Evolutionary conservation across 768 basidiomycete genomes (phyloP), one percentile per base, ranked within the genome.

Genomic region (Lactarius trivialis): DNA sequence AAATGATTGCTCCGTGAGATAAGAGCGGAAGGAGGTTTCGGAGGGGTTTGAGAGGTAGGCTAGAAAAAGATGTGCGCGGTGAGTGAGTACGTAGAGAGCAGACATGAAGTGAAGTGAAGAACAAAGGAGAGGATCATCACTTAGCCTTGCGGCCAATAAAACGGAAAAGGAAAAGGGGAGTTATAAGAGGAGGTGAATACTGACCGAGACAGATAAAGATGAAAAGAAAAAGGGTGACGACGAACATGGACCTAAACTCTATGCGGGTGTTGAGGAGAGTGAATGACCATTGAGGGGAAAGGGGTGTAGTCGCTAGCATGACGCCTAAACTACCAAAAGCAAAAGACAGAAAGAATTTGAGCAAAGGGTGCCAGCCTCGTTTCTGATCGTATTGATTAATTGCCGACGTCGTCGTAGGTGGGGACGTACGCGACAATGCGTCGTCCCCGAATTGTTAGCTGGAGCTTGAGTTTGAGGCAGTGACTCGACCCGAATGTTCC

Each of bases 1-100:
- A 73, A 99, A 98, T 28, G 93, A 95, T 71, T 91, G 91, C 71
- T 97, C 94, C n/a, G 95, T 98, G 68, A 98, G 86, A 76, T 92
- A 95, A 21, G 93, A 81, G 56, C 95, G 86, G 75, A 99, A 98
- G 7, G 93, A 93, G 52, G 86, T 86, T 75, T 98, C 94, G 60
- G 88, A 85, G 26, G 96, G 96, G 74, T 98, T 98, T 36, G 93
- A 92, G 72, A 95, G 83, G 78, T 93, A 93, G 53, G 95, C 96
- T 98, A 77, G 61, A 56, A 66, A 62, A 52, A 61, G 65, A 45
- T 36, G 62, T 50, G 52, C 57, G 41, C 65, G 63, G 43, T 66
- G 24, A 60, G 61, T 65, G 26, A 69, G 66, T 51, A 69, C 65
- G 52, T 60, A 57, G 33, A 62, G 48, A 41, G 43, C 30, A 26